A percentile compares a stretch with the other conserved stretches of the same genome.
Evolutionary conservation across 2,329 filamentous ascomycete species (phyloP).

Genomic region (Stachybotrys chartarum): DNA sequence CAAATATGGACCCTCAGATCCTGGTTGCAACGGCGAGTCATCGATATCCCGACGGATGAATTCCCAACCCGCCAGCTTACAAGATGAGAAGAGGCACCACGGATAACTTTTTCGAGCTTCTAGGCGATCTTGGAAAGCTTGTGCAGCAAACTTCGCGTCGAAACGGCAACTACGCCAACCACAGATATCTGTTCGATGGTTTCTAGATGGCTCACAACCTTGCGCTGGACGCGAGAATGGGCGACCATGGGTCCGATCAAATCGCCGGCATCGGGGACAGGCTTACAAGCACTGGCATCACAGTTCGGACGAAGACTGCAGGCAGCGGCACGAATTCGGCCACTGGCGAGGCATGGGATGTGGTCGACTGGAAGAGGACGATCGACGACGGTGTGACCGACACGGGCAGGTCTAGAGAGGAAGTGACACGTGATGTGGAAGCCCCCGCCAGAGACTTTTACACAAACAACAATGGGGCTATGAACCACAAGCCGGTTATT

Average conservation of each 20-base stretch:
- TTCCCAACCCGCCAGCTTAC: too few relatives aligned
- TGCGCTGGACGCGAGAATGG: neutral
- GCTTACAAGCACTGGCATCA: neutral
- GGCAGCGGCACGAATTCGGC: too few relatives aligned
- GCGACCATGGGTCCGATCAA: neutral
- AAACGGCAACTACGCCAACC: neutral
- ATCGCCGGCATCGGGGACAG: neutral
- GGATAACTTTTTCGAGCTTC: too few relatives aligned
- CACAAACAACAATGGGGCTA: neutral
- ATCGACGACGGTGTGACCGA: neutral
- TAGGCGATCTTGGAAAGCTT: too few relatives aligned
- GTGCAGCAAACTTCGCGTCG: too few relatives aligned
- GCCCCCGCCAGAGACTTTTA: neutral
- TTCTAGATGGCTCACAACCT: neutral
- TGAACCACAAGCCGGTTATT: neutral
- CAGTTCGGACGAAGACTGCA: neutral
- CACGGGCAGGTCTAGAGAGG: neutral
- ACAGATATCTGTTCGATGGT: neutral
- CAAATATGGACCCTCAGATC: too few relatives aligned
- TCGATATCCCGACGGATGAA: too few relatives aligned
- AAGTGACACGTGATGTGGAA: neutral
- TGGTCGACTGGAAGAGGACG: neutral
- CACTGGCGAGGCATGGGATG: neutral
- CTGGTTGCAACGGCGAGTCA: too few relatives aligned
- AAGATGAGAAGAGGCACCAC: too few relatives aligned